Evolutionary conservation across 148 eudicot species (phyloP).

Genomic region (Gaultheria prostrata): DNA sequence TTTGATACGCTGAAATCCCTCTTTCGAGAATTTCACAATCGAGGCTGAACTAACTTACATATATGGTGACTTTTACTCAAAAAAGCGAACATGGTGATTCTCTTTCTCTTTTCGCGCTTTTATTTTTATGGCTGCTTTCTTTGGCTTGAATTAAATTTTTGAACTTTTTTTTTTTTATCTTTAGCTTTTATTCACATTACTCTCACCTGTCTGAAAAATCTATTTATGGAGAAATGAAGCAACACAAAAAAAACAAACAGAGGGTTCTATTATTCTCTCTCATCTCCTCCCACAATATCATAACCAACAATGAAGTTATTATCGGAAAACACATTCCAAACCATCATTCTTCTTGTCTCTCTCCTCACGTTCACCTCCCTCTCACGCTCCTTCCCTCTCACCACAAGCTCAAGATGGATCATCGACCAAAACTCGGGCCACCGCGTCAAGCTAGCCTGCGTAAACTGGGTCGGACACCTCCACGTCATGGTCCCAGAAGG

Average conservation of each 20-base stretch:
- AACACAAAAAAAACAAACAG: neutral
- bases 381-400: slow-evolving; percentile 29
- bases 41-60: too few relatives aligned
- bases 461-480: slow-evolving; percentile 37
- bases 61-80: too few relatives aligned
- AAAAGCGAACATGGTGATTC: too few relatives aligned
- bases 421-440: slow-evolving; percentile 19
- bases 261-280: neutral
- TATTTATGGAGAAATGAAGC: neutral
- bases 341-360: neutral
- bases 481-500: slow-evolving; percentile 45
- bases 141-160: too few relatives aligned
- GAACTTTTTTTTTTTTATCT: too few relatives aligned
- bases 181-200: neutral
- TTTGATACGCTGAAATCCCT: too few relatives aligned
- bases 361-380: neutral
- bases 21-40: too few relatives aligned
- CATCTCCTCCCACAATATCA: neutral
- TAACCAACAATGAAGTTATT: neutral
- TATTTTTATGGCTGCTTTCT: too few relatives aligned
- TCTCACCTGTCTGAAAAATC: neutral
- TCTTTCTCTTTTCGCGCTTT: too few relatives aligned
- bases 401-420: slow-evolving; percentile 42
- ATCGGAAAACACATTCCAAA: neutral
- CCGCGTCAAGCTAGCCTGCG: slow-evolving; percentile 38